A percentile compares a stretch with the other conserved stretches of the same genome.
These are phyloP conservation scores for Phytopythium cucurbitacearum DNA, from an alignment of 352 stramenopile genomes.

Conservation along the genomic window DNA sequence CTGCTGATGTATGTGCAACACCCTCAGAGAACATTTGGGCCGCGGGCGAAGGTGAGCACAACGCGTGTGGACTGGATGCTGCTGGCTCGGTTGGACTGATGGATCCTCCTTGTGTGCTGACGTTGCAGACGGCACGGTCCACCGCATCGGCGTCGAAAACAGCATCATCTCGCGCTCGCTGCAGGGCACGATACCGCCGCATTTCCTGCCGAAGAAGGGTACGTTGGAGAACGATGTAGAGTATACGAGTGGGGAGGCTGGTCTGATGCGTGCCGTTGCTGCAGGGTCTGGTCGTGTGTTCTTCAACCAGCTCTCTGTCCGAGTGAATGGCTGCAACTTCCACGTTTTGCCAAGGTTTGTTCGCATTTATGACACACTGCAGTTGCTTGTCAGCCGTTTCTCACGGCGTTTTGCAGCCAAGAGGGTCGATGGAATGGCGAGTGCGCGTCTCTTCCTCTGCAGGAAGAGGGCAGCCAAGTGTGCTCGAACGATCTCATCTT, in stretches of 20 bases:
- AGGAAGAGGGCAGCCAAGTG: conserved; percentile 81
- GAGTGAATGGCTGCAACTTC: conserved; percentile 81
- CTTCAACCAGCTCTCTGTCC: conserved; percentile 86
- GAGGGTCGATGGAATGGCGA: conserved; percentile 87
- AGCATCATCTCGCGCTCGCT: conserved; percentile 69
- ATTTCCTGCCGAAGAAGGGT: conserved; percentile 60
- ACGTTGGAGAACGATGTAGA: not conserved
- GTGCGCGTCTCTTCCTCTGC: conserved; percentile 55
- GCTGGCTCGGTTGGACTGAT: not conserved
- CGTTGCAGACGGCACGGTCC: conserved; percentile 64
- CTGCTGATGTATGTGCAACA: not conserved
- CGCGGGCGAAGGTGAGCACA: conserved; percentile 32
- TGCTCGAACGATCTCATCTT: conserved; percentile 85
- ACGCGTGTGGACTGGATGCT: not conserved
- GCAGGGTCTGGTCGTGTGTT: conserved; percentile 49
- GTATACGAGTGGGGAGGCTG: not conserved
- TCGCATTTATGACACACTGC: not conserved
- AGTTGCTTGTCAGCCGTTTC: not conserved
- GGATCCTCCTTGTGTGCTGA: not conserved
- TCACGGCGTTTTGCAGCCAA: conserved; percentile 28
- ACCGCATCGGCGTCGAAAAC: conserved; percentile 79
- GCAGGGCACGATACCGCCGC: conserved; percentile 37
- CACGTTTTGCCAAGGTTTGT: conserved; percentile 65
- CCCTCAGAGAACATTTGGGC: conserved; percentile 81
- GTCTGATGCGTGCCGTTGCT: not conserved